Evolutionary conservation across 768 basidiomycete species (phyloP).

Genomic region (Collybia sordida): DNA sequence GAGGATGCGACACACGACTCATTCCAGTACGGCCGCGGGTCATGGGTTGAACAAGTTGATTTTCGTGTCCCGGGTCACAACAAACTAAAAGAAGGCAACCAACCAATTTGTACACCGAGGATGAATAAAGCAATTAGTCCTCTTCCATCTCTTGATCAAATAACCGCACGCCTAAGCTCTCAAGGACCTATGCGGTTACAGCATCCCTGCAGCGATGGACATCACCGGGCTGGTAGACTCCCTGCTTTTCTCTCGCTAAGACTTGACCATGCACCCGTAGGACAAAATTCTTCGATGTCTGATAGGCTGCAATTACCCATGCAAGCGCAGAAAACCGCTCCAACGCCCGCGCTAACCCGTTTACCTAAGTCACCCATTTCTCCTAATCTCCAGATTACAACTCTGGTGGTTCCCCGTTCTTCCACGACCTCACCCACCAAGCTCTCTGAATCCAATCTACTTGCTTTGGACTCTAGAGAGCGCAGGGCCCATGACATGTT

Average conservation of each 20-base stretch:
- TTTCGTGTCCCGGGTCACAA: conserved; percentile 40
- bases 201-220: conserved; percentile 7
- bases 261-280: conserved; percentile 14
- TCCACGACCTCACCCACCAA: conserved; percentile 39
- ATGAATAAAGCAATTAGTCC: conserved; percentile 17
- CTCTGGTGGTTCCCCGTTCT: conserved; percentile 47
- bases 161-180: conserved; percentile 59
- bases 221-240: conserved; percentile 22
- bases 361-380: conserved; percentile 37
- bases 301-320: conserved; percentile 45
- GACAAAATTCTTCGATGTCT: conserved; percentile 26
- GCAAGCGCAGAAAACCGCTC: conserved; percentile 27
- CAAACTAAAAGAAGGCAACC: conserved; percentile 16
- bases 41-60: conserved; percentile 71
- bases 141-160: conserved; percentile 75
- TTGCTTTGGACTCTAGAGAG: conserved; percentile 52
- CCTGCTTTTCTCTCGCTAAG: conserved; percentile 29
- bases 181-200: conserved; percentile 30
- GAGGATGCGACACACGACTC: conserved; percentile 28
- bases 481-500: conserved; percentile 66
- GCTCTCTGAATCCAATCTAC: conserved; percentile 54
- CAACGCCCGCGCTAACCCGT: conserved; percentile 26
- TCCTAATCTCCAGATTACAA: conserved; percentile 48
- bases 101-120: not conserved
- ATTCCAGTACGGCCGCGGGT: conserved; percentile 27